A percentile compares a stretch with the other conserved stretches of the same genome.
phyloP scores from a whole-genome alignment of 1,139 yeast genomes.

The Meyerozyma guilliermondii region DNA sequence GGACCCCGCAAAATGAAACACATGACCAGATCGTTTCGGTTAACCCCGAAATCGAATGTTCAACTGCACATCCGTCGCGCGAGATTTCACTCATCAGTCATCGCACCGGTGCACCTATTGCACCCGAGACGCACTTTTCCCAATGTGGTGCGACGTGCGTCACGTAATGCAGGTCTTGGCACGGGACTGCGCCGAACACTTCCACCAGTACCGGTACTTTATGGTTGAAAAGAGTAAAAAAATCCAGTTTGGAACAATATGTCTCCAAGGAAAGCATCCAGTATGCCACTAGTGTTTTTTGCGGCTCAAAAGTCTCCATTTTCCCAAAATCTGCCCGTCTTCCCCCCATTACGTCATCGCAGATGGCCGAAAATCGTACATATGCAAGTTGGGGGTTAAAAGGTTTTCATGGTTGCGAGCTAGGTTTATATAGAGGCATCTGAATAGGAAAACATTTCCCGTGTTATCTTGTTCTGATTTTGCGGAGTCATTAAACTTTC shows the following conservation, averaged over 20 bases:
- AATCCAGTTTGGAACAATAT: too few relatives aligned
- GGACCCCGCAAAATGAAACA: neutral
- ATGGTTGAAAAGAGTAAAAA: too few relatives aligned
- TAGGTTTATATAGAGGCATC: neutral
- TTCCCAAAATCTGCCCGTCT: too few relatives aligned
- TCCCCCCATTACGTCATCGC: neutral
- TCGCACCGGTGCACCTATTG: neutral
- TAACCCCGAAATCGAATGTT: neutral
- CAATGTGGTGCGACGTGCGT: neutral
- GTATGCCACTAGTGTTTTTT: too few relatives aligned
- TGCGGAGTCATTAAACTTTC: neutral
- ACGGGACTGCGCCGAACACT: neutral
- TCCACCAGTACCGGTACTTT: too few relatives aligned
- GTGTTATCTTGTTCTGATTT: neutral
- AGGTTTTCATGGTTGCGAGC: slow-evolving; percentile 2
- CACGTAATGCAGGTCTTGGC: neutral
- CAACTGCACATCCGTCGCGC: neutral
- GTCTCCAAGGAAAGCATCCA: too few relatives aligned
- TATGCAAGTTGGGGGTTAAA: neutral
- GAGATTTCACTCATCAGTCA: neutral
- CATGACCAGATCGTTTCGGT: neutral
- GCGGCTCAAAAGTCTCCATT: too few relatives aligned
- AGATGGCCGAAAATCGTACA: neutral
- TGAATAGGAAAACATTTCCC: slow-evolving; percentile 1
- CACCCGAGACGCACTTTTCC: neutral